Conservation (phyloP, 176 grass and related monocot species). For the Musa troglodytarum region DNA sequence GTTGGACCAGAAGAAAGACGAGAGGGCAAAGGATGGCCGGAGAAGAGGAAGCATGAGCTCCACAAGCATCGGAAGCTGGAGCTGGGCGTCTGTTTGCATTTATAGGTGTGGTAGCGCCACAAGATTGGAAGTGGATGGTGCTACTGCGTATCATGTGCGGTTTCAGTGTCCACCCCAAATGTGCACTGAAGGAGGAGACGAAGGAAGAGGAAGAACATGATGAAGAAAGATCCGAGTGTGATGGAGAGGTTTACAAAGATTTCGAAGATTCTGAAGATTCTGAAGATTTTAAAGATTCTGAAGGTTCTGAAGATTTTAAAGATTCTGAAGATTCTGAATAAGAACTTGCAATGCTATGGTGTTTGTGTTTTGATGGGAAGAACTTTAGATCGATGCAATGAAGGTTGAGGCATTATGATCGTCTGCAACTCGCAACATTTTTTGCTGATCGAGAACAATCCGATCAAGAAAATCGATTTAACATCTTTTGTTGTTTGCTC, state of each 20-base stretch:
- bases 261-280: no score
- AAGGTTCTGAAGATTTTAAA: no score
- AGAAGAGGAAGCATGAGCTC: conserved; percentile 55
- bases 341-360: no score
- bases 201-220: background rate
- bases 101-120: conserved; percentile 18
- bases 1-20: conserved; percentile 33
- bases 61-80: conserved; percentile 54
- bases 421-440: no score
- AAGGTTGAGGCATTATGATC: no score
- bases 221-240: background rate
- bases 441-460: no score
- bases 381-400: no score
- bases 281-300: no score
- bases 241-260: background rate
- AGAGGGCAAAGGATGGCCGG: background rate
- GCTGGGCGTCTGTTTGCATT: background rate
- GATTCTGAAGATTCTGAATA: no score
- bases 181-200: background rate
- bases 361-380: no score
- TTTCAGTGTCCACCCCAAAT: conserved; percentile 5
- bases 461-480: no score
- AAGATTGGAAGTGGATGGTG: conserved; percentile 2
- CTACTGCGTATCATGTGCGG: conserved; percentile 12
- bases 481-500: no score